Evolutionary conservation across 2,329 filamentous ascomycete species (phyloP), one percentile per base, ranked within the genome.

Genomic region (Epichloe gansuensis): DNA sequence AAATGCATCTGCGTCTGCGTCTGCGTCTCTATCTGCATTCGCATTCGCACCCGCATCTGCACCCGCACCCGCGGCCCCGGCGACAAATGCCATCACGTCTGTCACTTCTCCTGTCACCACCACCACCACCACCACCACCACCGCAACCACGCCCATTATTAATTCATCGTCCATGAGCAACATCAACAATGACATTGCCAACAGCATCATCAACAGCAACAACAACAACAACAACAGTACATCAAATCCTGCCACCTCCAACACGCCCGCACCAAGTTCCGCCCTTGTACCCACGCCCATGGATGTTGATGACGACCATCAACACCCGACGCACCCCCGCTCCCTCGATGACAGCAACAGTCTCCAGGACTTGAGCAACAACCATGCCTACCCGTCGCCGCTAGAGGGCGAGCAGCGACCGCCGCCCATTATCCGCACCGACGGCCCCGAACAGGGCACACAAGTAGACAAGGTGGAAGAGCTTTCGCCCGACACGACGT

Each of bases 371-470:
- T 17, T 31, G 47, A 49, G 40, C 51, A 58, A 44, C 55, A 78
- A 79, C 61, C 78, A 83, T 65, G 80, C 80, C 59, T 84, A 84
- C 61, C 81, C 80, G 50, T 84, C 81, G 51, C 80, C 81, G 51
- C 73, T 80, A 21, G 78, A 81, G 62, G 74, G 75, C 54, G 78
- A 81, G 58, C 72, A 74, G 54, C 71, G 71, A 51, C 69, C 74
- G 44, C 76, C 76, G 44, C 75, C 78, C 36, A 67, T 71, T 25
- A 68, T 74, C 41, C 76, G 70, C 60, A 83, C 80, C 53, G 76
- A 80, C 54, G 81, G 81, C 31, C 78, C 80, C 45, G 79, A 83
- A 57, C 75, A 80, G 61, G 80, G 77, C 63, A 83, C 80, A 9
- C 81, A 84, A 63, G 71, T 81, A 48, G 80, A 82, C 51, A 82